Conservation (phyloP, 2,329 filamentous ascomycete genomes). For the Xylariaceae sp. region DNA sequence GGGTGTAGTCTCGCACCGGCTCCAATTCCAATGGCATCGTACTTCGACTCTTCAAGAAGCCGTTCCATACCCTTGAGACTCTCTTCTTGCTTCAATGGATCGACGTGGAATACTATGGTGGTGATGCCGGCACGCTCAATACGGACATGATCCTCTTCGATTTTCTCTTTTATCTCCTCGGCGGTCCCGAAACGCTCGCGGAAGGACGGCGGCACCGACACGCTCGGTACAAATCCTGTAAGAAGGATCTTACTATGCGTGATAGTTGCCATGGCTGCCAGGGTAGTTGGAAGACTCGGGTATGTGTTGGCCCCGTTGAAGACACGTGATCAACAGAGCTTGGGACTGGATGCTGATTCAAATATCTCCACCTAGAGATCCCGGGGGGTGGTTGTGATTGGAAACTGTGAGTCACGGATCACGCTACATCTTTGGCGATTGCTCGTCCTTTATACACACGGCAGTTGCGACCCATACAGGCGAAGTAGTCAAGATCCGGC, state of each 20-base stretch:
- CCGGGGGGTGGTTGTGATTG: background rate
- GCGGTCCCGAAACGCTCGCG: conserved; percentile 9
- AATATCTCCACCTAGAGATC: background rate
- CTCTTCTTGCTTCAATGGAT: conserved; percentile 12
- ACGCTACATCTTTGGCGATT: background rate
- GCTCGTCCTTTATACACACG: background rate
- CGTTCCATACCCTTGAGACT: conserved; percentile 4
- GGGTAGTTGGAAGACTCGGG: background rate
- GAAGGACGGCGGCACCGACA: conserved; percentile 9
- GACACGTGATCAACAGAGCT: background rate
- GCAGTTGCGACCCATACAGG: background rate
- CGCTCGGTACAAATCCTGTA: conserved; percentile 5
- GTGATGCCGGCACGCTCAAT: conserved; percentile 15
- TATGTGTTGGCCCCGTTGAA: background rate
- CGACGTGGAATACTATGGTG: conserved; percentile 1
- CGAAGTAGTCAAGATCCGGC: no score
- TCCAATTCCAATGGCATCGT: conserved; percentile 22
- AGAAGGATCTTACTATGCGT: conserved; percentile 11
- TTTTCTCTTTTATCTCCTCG: conserved; percentile 12
- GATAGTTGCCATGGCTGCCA: conserved; percentile 3
- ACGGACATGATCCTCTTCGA: conserved; percentile 10
- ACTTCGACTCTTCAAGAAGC: conserved; percentile 8
- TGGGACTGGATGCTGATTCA: background rate
- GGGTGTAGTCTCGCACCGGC: conserved; percentile 17
- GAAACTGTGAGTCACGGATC: background rate